phyloP scores from a whole-genome alignment of 2,329 filamentous ascomycete species.

The Dactylella cylindrospora region DNA sequence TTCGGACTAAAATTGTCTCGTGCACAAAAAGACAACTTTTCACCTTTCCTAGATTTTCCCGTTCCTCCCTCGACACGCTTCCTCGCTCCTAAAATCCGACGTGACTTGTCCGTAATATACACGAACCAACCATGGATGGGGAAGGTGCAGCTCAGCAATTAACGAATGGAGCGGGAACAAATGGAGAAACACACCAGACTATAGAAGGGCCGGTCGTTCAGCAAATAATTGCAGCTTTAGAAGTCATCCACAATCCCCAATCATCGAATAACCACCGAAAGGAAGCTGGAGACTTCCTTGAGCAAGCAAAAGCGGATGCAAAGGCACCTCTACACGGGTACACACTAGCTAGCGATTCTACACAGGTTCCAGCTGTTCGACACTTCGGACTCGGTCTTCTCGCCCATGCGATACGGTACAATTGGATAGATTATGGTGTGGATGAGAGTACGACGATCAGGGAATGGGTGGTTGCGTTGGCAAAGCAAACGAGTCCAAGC shows the following conservation, averaged over 20 bases:
- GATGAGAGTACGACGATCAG: conserved; percentile 70
- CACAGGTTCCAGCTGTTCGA: conserved; percentile 77
- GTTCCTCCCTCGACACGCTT: neutral
- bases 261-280: conserved; percentile 79
- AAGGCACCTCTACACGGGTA: conserved; percentile 85
- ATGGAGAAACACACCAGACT: conserved; percentile 18
- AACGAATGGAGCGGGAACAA: conserved; percentile 16
- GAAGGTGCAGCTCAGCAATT: conserved; percentile 13
- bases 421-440: conserved; percentile 71
- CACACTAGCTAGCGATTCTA: conserved; percentile 71
- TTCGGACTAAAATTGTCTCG: neutral
- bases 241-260: conserved; percentile 79
- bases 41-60: neutral
- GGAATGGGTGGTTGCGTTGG: conserved; percentile 75
- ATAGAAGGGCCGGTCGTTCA: conserved; percentile 54
- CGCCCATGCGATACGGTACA: conserved; percentile 84
- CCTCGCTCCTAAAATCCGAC: neutral
- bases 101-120: neutral
- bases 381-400: conserved; percentile 92
- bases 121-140: conserved; percentile 14
- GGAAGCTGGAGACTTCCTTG: conserved; percentile 81
- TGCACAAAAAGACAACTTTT: neutral
- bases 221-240: conserved; percentile 78
- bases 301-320: conserved; percentile 74
- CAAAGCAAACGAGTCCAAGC: conserved; percentile 66